Evolutionary conservation across 2,329 filamentous ascomycete genomes (phyloP), one percentile per base, ranked within the genome.

Genomic region (Fusarium sp.): DNA sequence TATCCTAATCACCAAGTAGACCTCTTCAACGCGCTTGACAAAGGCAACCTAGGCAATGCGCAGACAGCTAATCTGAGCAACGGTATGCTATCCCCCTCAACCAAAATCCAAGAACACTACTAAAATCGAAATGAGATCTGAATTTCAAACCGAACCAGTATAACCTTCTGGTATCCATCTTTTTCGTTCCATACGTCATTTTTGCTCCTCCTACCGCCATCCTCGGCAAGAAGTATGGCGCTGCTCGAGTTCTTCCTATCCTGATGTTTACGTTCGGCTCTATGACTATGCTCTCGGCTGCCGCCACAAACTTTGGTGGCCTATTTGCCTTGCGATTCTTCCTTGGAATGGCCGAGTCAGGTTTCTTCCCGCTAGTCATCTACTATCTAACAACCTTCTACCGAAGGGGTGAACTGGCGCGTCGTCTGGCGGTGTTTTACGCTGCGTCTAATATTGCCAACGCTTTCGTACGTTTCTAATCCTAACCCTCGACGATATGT

Each of bases 41-140:
- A 63, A 44, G 60, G 60, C 14, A 63, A 63, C 4, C 19, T 63
- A 5, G 60, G 60, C n/a, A 63, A 63, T 6, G 60, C 60, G 4
- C 60, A 63, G 9, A 63, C 60, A 0, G 58, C 52, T 15, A 43
- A 50, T 6, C 22, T 63, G 3, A 63, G 60, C 10, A 58, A 57
- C 1, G 39, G 60, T 62, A 17, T 2, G 21, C 13, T 36, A 36
- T 17, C 11, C 2, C 4, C n/a, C 7, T n/a, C 4, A 1, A 6
- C 19, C 14, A 36, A 36, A 3, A 6, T 2, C 2, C 6, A 15
- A 4, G 5, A 5, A 6, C 7, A 0, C 11, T 5, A 10, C 57
- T 62, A 6, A 62, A 13, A n/a, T 1, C 0, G 4, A 2, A 3
- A 6, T 10, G 6, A 62, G 60, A 63, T 39, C 38, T 63, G 11